Conservation (phyloP, 1,284 basidiomycete species). For the Tylopilus sp. region DNA sequence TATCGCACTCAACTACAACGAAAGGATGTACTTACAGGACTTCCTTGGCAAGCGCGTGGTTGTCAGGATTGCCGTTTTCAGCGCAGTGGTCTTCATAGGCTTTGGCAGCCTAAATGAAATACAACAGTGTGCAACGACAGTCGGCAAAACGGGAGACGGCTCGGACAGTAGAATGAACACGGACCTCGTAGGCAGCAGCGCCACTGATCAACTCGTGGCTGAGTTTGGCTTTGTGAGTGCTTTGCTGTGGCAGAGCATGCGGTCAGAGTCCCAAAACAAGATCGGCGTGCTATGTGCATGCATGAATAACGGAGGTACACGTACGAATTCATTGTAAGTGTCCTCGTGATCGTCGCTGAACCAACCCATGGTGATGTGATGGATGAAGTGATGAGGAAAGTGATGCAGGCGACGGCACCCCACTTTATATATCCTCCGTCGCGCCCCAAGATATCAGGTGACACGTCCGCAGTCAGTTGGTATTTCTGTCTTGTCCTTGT, state of each 20-base stretch:
- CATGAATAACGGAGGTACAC: neutral
- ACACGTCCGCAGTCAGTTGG: no score
- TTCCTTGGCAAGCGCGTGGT: conserved; percentile 19
- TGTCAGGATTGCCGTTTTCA: conserved; percentile 12
- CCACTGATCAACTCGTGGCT: conserved; percentile 19
- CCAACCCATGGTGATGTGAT: conserved; percentile 16
- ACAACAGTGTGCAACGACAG: no score
- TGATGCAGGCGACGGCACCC: neutral
- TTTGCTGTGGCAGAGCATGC: conserved; percentile 5
- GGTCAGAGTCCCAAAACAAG: neutral
- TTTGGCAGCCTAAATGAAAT: conserved; percentile 9
- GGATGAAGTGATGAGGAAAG: neutral
- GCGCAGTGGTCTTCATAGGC: conserved; percentile 13
- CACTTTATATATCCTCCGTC: neutral
- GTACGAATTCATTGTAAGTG: conserved; percentile 3
- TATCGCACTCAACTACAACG: neutral
- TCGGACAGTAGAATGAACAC: neutral
- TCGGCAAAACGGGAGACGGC: neutral
- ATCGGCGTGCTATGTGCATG: neutral
- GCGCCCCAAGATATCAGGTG: neutral
- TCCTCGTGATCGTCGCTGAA: conserved; percentile 2
- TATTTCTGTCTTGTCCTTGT: no score
- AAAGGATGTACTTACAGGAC: conserved; percentile 4
- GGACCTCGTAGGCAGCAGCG: conserved; percentile 17
- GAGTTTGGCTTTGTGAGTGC: conserved; percentile 1